Evolutionary conservation across 176 grass and related monocot species (phyloP).

Genomic region (Zea mays): Zm-B73-REFERENCE-NAM-5.0 NC_050098.1:225415001-225415500

Average conservation of each 20-base stretch:
- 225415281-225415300: neutral
- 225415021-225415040: too few relatives aligned
- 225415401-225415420: neutral
- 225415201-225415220: neutral
- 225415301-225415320: neutral
- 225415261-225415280: neutral
- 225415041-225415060: neutral
- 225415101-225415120: too few relatives aligned
- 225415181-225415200: too few relatives aligned
- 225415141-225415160: too few relatives aligned
- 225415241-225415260: neutral
- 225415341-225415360: neutral
- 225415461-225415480: neutral
- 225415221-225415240: neutral
- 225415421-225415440: neutral
- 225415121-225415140: too few relatives aligned
- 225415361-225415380: neutral
- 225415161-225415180: too few relatives aligned
- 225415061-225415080: neutral
- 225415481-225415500: neutral
- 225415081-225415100: too few relatives aligned
- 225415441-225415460: neutral
- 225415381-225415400: neutral
- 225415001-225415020: too few relatives aligned
- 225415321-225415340: too few relatives aligned